Conservation (phyloP, 2,329 filamentous ascomycete species). For the Colletotrichum agaves region DNA sequence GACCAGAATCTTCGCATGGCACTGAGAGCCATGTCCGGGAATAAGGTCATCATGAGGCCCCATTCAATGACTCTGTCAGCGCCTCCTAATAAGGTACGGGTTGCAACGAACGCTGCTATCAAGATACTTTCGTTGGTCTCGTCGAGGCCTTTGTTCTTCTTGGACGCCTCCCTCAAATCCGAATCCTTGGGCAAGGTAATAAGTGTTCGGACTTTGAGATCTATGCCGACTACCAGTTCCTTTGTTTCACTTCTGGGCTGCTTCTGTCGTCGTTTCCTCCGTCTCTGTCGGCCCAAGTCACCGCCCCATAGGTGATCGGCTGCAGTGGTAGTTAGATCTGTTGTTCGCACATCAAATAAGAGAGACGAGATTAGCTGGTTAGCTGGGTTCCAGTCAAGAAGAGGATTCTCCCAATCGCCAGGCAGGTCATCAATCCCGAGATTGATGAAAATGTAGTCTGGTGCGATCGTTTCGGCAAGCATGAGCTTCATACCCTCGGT, state of each 20-base stretch:
- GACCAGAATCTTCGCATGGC: constrained; percentile 67
- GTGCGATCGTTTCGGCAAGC: constrained; percentile 46
- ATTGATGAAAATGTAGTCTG: constrained; percentile 53
- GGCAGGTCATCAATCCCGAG: constrained; percentile 42
- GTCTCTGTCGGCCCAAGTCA: constrained; percentile 29
- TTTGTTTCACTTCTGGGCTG: constrained; percentile 14
- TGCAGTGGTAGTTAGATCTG: constrained; percentile 39
- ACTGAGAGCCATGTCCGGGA: constrained; percentile 63
- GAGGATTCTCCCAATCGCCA: constrained; percentile 21
- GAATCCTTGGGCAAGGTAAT: constrained; percentile 30
- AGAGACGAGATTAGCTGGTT: constrained; percentile 47
- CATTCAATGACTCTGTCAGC: constrained; percentile 69
- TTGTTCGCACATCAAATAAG: constrained; percentile 13
- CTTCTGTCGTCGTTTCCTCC: constrained; percentile 30
- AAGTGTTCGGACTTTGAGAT: constrained; percentile 31
- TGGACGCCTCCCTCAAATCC: constrained; percentile 27
- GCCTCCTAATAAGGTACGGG: constrained; percentile 69
- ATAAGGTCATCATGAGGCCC: constrained; percentile 66
- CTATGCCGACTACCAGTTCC: constrained; percentile 32
- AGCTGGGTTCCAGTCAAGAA: constrained; percentile 50
- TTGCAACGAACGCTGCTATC: constrained; percentile 67
- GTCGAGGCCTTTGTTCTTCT: constrained; percentile 23
- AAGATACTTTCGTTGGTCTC: constrained; percentile 45
- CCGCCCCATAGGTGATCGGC: constrained; percentile 34
- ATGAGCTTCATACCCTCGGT: constrained; percentile 47